Conservation (phyloP, 441 rosid species). For the Erodium moschatum region DNA sequence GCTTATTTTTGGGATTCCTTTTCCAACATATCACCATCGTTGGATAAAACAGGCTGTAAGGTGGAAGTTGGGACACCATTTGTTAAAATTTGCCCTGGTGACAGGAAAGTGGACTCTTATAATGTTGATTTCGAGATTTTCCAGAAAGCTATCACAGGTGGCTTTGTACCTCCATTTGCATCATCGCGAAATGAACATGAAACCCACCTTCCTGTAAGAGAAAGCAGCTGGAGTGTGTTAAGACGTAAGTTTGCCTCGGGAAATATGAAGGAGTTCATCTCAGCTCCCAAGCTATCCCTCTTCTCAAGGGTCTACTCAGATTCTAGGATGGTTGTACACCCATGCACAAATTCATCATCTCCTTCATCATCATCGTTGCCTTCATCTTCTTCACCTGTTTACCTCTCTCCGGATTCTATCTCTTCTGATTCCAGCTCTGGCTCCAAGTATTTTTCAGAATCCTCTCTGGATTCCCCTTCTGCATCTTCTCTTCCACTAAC, state of each 20-base stretch:
- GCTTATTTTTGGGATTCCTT: constrained; percentile 77
- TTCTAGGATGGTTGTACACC: constrained; percentile 76
- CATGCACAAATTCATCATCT: constrained; percentile 48
- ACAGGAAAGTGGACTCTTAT: constrained; percentile 59
- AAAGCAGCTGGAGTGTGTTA: constrained; percentile 76
- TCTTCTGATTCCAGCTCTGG: constrained; percentile 51
- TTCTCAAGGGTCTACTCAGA: constrained; percentile 80
- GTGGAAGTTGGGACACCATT: constrained; percentile 28
- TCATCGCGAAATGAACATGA: constrained; percentile 69
- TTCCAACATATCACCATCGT: constrained; percentile 53
- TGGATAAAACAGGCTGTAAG: constrained; percentile 42
- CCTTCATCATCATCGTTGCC: constrained; percentile 16
- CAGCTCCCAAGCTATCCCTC: constrained; percentile 46
- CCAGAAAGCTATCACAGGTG: constrained; percentile 71
- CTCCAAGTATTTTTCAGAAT: constrained; percentile 49
- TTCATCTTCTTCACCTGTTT: constrained; percentile 46
- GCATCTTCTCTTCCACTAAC: constrained; percentile 42
- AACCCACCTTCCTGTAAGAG: constrained; percentile 83
- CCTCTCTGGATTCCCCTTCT: constrained; percentile 58
- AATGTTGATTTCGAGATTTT: constrained; percentile 83
- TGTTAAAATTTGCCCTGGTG: constrained; percentile 40
- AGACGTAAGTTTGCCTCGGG: constrained; percentile 73
- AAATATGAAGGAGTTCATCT: constrained; percentile 63
- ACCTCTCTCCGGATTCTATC: constrained; percentile 64
- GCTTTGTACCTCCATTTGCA: constrained; percentile 77